Conservation (phyloP, 805 yeast genomes). For the Monosporozyma solicola region DNA sequence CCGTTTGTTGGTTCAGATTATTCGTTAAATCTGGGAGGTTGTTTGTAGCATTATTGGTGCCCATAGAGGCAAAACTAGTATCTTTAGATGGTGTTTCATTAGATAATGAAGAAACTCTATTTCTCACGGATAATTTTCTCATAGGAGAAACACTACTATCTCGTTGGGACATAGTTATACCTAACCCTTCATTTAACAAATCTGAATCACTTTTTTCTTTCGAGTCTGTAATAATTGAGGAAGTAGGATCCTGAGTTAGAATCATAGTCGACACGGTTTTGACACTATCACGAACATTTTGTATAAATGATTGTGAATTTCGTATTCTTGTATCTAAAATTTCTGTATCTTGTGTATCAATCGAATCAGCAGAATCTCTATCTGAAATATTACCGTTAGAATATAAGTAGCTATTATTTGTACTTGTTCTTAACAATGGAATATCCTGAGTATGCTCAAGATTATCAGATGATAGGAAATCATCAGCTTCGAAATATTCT, state of each 20-base stretch:
- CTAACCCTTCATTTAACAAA: not conserved
- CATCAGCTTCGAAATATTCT: slow-evolving; percentile 2
- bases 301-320: slow-evolving; percentile 1
- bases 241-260: not conserved
- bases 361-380: slow-evolving; percentile 1
- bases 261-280: slow-evolving; percentile 3
- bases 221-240: not conserved
- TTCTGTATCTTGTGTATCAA: slow-evolving; percentile 5
- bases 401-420: not conserved
- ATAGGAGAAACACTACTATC: not conserved
- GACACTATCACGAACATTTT: not conserved
- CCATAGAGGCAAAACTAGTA: not conserved
- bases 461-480: not conserved
- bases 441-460: not conserved
- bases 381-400: not conserved
- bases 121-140: not conserved
- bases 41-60: not conserved
- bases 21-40: not conserved
- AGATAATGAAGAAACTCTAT: not conserved
- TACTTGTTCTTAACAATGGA: not conserved
- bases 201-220: not conserved
- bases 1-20: not conserved
- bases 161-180: not conserved
- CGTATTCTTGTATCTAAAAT: slow-evolving; percentile 2
- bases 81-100: not conserved